phyloP scores from a whole-genome alignment of 2,329 filamentous ascomycete species.

The Ampelomyces quisqualis region DNA sequence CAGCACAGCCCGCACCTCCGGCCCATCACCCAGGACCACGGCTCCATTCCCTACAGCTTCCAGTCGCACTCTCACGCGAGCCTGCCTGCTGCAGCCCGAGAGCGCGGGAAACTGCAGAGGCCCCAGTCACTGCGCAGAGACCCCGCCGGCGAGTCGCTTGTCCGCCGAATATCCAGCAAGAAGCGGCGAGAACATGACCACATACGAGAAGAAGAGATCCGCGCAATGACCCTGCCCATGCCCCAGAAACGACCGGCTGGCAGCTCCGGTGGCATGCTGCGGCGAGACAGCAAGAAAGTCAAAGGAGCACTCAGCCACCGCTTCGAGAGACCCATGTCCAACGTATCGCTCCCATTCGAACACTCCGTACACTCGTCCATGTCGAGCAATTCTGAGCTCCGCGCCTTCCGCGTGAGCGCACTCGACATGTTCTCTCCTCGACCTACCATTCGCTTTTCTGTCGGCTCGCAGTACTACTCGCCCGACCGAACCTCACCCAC shows the following conservation, averaged over 20 bases:
- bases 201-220: conserved; percentile 83
- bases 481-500: conserved; percentile 35
- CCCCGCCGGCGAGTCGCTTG: conserved; percentile 58
- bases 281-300: conserved; percentile 66
- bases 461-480: conserved; percentile 60
- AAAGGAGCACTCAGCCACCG: conserved; percentile 58
- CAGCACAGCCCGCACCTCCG: conserved; percentile 52
- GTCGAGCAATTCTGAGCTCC: conserved; percentile 71
- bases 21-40: conserved; percentile 45
- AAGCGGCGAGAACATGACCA: conserved; percentile 65
- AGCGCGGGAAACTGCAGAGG: conserved; percentile 49
- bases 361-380: conserved; percentile 76
- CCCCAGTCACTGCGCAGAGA: conserved; percentile 59
- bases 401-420: conserved; percentile 76
- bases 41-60: conserved; percentile 50
- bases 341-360: conserved; percentile 71
- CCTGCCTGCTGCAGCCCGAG: conserved; percentile 36
- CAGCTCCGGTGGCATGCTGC: conserved; percentile 61
- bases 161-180: conserved; percentile 71
- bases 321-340: conserved; percentile 65
- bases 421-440: conserved; percentile 81
- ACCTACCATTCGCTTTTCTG: conserved; percentile 75
- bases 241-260: conserved; percentile 64
- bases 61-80: conserved; percentile 41
- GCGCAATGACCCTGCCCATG: conserved; percentile 72